These are phyloP conservation scores for Erigeron philadelphicus DNA, from an alignment of 140 eudicot genomes.

Conservation along the genomic window DNA sequence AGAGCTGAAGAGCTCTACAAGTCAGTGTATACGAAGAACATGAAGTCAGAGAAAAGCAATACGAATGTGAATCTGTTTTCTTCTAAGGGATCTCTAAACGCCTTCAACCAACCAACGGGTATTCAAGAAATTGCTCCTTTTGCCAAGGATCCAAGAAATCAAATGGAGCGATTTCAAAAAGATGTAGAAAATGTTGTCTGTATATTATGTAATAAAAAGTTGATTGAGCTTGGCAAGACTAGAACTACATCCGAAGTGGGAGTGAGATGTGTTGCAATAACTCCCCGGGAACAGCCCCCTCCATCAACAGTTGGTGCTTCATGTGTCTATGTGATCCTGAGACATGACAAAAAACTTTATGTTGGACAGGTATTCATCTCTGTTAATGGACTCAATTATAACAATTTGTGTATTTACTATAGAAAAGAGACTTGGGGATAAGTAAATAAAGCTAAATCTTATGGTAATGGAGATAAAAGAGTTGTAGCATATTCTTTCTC, in stretches of 20 bases:
- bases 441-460: neutral
- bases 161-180: conserved; percentile 34
- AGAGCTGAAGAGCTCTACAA: conserved; percentile 78
- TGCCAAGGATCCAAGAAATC: conserved; percentile 12
- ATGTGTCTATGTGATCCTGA: conserved; percentile 71
- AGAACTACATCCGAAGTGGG: conserved; percentile 25
- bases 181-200: conserved; percentile 52
- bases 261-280: conserved; percentile 46
- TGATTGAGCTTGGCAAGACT: conserved; percentile 40
- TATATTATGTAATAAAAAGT: conserved; percentile 39
- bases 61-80: neutral
- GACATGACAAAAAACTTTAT: conserved; percentile 71
- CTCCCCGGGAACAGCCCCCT: conserved; percentile 82
- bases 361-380: conserved; percentile 74
- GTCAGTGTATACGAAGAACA: conserved; percentile 44
- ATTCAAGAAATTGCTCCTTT: conserved; percentile 12
- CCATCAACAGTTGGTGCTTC: conserved; percentile 83
- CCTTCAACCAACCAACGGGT: conserved; percentile 20
- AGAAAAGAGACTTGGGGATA: neutral
- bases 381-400: neutral
- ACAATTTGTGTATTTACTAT: neutral
- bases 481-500: no score
- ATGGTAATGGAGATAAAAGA: no score
- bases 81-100: conserved; percentile 22
- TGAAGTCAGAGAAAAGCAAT: conserved; percentile 17